phyloP scores from a whole-genome alignment of 805 yeast genomes.

The Barnettozyma pratensis region DNA sequence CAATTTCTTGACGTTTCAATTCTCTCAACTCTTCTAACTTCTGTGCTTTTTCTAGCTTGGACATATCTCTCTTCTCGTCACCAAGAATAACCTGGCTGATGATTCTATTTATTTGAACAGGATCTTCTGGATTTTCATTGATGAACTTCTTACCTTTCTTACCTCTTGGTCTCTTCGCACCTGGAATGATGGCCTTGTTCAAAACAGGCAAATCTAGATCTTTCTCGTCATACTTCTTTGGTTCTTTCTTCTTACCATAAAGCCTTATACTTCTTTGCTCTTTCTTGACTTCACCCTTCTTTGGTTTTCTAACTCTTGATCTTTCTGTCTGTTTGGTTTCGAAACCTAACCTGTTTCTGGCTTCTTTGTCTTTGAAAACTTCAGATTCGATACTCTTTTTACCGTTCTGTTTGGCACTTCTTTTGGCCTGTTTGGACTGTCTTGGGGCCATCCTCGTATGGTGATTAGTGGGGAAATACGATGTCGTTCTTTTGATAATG shows the following conservation, averaged over 20 bases:
- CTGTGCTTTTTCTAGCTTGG: slow-evolving; percentile 85
- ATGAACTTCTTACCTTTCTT: slow-evolving; percentile 84
- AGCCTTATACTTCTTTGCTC: slow-evolving; percentile 59
- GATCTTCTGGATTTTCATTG: slow-evolving; percentile 52
- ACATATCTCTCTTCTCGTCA: slow-evolving; percentile 71
- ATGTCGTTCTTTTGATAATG: too few relatives aligned
- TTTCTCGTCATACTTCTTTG: slow-evolving; percentile 57
- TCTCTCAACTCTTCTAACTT: slow-evolving; percentile 89
- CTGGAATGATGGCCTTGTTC: slow-evolving; percentile 83
- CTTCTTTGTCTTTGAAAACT: slow-evolving; percentile 59
- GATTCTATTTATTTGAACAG: slow-evolving; percentile 57
- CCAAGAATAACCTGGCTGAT: slow-evolving; percentile 79
- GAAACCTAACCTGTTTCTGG: slow-evolving; percentile 57
- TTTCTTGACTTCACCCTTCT: slow-evolving; percentile 53
- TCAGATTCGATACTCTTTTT: slow-evolving; percentile 60
- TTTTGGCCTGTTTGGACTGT: slow-evolving; percentile 56
- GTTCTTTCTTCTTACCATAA: slow-evolving; percentile 53
- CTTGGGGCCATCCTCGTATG: slow-evolving; percentile 43
- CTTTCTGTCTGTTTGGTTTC: slow-evolving; percentile 42
- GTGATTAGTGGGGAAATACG: not conserved
- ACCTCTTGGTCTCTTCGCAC: slow-evolving; percentile 69
- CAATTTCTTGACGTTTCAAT: slow-evolving; percentile 79
- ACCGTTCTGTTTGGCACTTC: slow-evolving; percentile 46
- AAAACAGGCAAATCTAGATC: slow-evolving; percentile 76
- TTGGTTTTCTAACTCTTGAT: slow-evolving; percentile 44